phyloP scores from a whole-genome alignment of 805 yeast species.

The Yarrowia yakushimensis region DNA sequence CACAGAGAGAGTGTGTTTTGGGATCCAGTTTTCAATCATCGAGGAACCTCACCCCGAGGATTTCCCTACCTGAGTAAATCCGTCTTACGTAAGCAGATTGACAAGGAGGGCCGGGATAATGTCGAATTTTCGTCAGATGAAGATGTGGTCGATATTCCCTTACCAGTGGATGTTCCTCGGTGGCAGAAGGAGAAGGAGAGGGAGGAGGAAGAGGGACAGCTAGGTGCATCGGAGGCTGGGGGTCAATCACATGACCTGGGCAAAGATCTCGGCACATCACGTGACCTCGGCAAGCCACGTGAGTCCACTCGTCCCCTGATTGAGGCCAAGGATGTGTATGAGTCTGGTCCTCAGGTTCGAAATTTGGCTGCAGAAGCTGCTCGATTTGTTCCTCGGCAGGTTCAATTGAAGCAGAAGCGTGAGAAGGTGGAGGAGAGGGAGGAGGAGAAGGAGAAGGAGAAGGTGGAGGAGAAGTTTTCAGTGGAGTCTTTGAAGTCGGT shows the following conservation, averaged over 20 bases:
- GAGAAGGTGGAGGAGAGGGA: background rate
- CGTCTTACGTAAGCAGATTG: background rate
- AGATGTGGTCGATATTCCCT: background rate
- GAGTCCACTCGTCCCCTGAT: background rate
- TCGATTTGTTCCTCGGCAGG: constrained; percentile 15
- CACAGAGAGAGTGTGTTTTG: constrained; percentile 33
- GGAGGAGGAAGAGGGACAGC: background rate
- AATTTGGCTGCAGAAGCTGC: constrained; percentile 20
- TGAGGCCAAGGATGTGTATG: background rate
- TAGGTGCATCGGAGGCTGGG: too few species aligned
- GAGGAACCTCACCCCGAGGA: constrained; percentile 37
- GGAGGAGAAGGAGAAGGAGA: background rate
- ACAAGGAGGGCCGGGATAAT: background rate
- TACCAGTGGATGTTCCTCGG: background rate
- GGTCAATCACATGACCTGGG: background rate
- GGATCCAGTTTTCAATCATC: constrained; percentile 34
- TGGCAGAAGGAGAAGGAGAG: background rate
- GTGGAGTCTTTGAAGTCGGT: too few species aligned
- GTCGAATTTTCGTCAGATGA: constrained; percentile 14
- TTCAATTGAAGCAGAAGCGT: background rate
- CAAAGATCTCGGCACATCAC: background rate
- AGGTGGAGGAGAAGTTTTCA: background rate
- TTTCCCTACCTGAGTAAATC: constrained; percentile 29
- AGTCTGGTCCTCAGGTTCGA: constrained; percentile 10
- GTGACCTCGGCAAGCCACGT: background rate